A percentile compares a stretch with the other conserved stretches of the same genome.
Conservation (phyloP, 2,329 filamentous ascomycete genomes). For the Lithohypha guttulata region DNA sequence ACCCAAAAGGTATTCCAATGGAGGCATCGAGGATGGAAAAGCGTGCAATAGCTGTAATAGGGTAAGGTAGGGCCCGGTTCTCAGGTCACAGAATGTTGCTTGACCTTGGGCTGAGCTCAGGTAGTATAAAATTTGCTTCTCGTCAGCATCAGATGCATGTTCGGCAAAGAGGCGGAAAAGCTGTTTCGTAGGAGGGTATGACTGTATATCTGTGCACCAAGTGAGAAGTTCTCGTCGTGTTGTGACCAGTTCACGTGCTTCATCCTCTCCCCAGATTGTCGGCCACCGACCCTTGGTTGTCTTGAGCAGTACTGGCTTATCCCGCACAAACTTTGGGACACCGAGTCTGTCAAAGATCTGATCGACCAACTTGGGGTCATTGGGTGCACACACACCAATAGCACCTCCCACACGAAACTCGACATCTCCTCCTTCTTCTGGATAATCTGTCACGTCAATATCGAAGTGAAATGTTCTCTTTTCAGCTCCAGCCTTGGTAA, state of each 20-base stretch:
- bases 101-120: constrained; percentile 85
- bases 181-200: constrained; percentile 79
- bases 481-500: constrained; percentile 80
- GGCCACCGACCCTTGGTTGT: constrained; percentile 83
- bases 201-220: constrained; percentile 92
- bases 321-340: constrained; percentile 69
- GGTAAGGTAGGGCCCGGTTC: constrained; percentile 77
- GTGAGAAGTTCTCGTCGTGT: constrained; percentile 85
- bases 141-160: constrained; percentile 64
- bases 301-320: constrained; percentile 69
- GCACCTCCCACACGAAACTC: constrained; percentile 97
- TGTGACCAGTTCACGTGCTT: constrained; percentile 73
- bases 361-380: constrained; percentile 65
- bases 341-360: constrained; percentile 72
- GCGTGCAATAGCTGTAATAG: constrained; percentile 77
- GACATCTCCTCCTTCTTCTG: constrained; percentile 62
- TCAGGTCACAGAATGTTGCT: constrained; percentile 83
- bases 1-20: constrained; percentile 69
- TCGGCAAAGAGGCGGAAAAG: constrained; percentile 79
- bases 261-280: constrained; percentile 92
- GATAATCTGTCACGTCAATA: constrained; percentile 90
- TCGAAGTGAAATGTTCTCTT: constrained; percentile 98
- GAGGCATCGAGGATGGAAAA: constrained; percentile 84
- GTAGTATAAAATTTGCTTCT: constrained; percentile 80
- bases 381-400: constrained; percentile 85